Conservation (phyloP, 352 stramenopile genomes). For the Pythium folliculosum region DNA sequence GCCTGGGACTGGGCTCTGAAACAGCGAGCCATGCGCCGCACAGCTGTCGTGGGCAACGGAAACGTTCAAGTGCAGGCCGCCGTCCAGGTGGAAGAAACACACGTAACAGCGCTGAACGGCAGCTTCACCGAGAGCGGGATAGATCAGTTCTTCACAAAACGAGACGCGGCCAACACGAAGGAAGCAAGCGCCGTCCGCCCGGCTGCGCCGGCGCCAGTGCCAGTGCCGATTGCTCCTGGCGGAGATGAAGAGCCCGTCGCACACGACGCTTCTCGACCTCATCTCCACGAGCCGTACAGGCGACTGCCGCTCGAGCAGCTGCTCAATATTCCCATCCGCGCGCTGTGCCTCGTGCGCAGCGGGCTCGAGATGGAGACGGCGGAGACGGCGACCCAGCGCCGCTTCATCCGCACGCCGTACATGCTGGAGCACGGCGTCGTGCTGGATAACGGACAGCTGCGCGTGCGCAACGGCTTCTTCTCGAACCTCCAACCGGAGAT, state of each 20-base stretch:
- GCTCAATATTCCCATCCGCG: constrained; percentile 47
- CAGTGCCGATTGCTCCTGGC: too few species aligned
- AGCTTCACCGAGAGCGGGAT: too few species aligned
- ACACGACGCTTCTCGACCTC: neutral
- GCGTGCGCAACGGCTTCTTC: constrained; percentile 41
- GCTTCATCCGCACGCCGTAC: constrained; percentile 42
- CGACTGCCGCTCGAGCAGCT: constrained; percentile 52
- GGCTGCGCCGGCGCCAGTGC: constrained; percentile 4
- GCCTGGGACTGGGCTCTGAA: neutral
- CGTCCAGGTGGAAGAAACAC: neutral
- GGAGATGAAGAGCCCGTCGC: too few species aligned
- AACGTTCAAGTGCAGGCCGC: neutral
- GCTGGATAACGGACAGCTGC: constrained; percentile 45
- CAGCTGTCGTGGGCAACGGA: neutral
- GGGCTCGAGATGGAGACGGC: constrained; percentile 25
- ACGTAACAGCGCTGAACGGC: neutral
- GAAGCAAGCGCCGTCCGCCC: too few species aligned
- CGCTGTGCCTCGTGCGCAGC: constrained; percentile 42
- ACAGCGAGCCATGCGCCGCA: neutral
- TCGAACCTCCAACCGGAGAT: constrained; percentile 31
- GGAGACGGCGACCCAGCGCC: constrained; percentile 19
- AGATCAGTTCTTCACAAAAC: constrained; percentile 12
- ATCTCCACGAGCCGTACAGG: constrained; percentile 27
- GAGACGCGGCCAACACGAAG: too few species aligned
- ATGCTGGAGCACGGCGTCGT: constrained; percentile 46